Evolutionary conservation across 768 basidiomycete species (phyloP).

Genomic region (Tricholoma hemisulphureum): DNA sequence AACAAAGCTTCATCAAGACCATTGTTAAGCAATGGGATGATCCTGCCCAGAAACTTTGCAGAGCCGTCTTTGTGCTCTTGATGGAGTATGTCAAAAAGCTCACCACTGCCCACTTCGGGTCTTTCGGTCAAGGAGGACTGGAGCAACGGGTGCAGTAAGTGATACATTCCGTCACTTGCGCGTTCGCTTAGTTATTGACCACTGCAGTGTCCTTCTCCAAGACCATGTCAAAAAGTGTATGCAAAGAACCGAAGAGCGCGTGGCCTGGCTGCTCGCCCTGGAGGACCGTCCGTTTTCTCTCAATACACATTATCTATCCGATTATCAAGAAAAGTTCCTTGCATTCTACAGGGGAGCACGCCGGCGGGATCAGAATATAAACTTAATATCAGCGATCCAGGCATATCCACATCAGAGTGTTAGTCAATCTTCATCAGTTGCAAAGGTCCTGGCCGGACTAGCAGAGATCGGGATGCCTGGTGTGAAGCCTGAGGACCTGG

Average conservation of each 20-base stretch:
- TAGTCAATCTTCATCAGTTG: not conserved
- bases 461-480: conserved; percentile 38
- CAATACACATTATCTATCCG: conserved; percentile 47
- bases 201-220: conserved; percentile 45
- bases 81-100: conserved; percentile 39
- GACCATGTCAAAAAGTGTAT: conserved; percentile 51
- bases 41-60: conserved; percentile 50
- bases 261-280: conserved; percentile 46
- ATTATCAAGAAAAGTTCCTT: conserved; percentile 49
- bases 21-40: conserved; percentile 46
- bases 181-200: not conserved
- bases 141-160: conserved; percentile 45
- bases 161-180: not conserved
- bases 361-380: conserved; percentile 27
- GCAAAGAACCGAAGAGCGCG: conserved; percentile 35
- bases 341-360: conserved; percentile 45
- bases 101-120: conserved; percentile 47
- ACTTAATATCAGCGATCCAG: conserved; percentile 27
- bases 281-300: conserved; percentile 47
- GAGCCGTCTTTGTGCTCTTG: conserved; percentile 36
- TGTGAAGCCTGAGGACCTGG: conserved; percentile 41
- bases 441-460: conserved; percentile 35
- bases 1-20: conserved; percentile 45
- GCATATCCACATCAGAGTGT: conserved; percentile 11
- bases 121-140: conserved; percentile 52